Percentiles rank a stretch among this genome's conserved stretches.
Evolutionary conservation across 441 rosid genomes (phyloP).

Genomic region (Biscutella auriculata): DNA sequence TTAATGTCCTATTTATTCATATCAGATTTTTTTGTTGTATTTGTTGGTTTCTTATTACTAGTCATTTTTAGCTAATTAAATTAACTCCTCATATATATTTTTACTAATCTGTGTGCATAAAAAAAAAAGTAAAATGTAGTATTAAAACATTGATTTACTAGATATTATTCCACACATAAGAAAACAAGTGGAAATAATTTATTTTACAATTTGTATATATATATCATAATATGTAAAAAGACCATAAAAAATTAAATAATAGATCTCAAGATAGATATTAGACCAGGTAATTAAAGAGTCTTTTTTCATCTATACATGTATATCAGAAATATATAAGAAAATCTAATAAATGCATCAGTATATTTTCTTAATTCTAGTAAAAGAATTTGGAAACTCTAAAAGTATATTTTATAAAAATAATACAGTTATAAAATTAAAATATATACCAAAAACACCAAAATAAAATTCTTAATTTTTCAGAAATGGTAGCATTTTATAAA

Average conservation of each 20-base stretch:
- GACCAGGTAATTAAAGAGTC: too few species aligned
- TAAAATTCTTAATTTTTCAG: neutral
- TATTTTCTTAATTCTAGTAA: too few species aligned
- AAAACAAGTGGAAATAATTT: neutral
- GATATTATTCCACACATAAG: neutral
- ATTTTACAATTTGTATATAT: too few species aligned
- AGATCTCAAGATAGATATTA: too few species aligned
- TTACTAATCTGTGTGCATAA: neutral
- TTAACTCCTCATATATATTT: neutral
- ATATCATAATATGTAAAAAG: too few species aligned
- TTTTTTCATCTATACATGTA: neutral
- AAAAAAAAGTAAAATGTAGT: neutral
- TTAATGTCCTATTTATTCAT: slow-evolving; percentile 8
- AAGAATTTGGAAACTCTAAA: neutral
- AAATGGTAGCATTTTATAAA: too few species aligned
- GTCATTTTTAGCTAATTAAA: slow-evolving; percentile 7
- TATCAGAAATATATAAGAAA: neutral
- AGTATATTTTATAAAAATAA: too few species aligned
- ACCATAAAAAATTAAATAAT: too few species aligned
- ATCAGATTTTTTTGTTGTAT: slow-evolving; percentile 13
- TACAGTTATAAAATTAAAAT: too few species aligned
- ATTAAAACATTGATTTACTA: neutral
- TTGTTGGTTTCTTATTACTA: neutral
- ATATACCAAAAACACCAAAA: neutral
- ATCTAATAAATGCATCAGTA: too few species aligned